Conservation (phyloP, 345 rosid genomes). For the Sisymbrium altissimum region DNA sequence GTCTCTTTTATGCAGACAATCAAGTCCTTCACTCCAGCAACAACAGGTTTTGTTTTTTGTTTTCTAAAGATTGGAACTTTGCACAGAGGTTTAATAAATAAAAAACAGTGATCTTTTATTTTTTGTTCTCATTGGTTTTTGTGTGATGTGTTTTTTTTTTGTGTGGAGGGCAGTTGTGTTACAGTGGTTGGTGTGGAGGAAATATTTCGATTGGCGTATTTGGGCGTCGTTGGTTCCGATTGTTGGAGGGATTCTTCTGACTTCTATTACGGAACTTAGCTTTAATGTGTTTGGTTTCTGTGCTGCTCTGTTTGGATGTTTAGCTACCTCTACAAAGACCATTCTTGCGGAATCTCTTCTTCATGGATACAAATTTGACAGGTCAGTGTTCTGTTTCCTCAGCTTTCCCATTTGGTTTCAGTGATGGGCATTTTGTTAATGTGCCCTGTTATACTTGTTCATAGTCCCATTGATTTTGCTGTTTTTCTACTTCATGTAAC, state of each 20-base stretch:
- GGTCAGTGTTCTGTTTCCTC: constrained; percentile 37
- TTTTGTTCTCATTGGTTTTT: not conserved
- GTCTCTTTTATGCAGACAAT: constrained; percentile 99
- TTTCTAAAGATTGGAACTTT: not conserved
- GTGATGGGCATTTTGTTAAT: not conserved
- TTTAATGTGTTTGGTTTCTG: constrained; percentile 86
- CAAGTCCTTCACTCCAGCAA: constrained; percentile 97
- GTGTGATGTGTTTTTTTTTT: not conserved
- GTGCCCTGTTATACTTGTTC: too few species aligned
- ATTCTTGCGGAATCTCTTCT: constrained; percentile 90
- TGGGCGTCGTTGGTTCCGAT: constrained; percentile 88
- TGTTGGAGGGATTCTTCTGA: constrained; percentile 93
- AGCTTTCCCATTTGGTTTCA: not conserved
- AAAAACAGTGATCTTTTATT: not conserved
- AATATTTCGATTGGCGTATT: constrained; percentile 87
- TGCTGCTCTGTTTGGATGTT: constrained; percentile 93
- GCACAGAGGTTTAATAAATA: too few species aligned
- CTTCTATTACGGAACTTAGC: constrained; percentile 89
- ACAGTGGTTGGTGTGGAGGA: constrained; percentile 94
- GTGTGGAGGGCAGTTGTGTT: constrained; percentile 53
- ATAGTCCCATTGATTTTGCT: too few species aligned
- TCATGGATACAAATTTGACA: constrained; percentile 94
- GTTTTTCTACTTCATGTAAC: too few species aligned
- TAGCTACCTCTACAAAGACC: constrained; percentile 95
- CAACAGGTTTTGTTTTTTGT: constrained; percentile 58